Evolutionary conservation across 306 rosid species (phyloP), one percentile per base, ranked within the genome.

Genomic region (Cucurbita moschata): DNA sequence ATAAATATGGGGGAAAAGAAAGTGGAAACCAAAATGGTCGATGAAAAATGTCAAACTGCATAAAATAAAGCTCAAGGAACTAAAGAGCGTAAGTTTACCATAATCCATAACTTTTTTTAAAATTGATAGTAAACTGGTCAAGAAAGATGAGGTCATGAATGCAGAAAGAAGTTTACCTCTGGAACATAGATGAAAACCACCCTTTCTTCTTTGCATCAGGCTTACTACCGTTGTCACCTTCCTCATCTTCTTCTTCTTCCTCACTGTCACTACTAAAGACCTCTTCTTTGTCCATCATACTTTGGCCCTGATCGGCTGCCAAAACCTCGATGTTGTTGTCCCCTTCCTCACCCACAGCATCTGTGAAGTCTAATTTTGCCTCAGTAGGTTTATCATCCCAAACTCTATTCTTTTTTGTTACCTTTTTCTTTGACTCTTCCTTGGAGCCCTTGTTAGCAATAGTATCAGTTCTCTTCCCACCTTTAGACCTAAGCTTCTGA

Each of bases 211-310:
- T 91, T 10, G 92, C 84, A 82, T 85, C 92, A 50, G 90, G 90
- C 81, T 87, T 94, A 76, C 80, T 83, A 64, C 67, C 84, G 83
- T 83, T 83, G 67, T 84, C 88, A 39, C 44, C 74, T 72, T 90
- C 93, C 67, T 83, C 96, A 44, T 90, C 98, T 55, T 85, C 93
- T 60, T 88, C 98, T 57, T 88, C 98, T 57, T 49, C 62, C 87
- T 93, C 97, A 72, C 98, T 88, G 55, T 93, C 98, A 78, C 98
- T 94, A 70, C 97, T 90, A 82, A 86, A 18, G 47, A 85, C 44
- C 88, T 94, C 98, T 77, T 94, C 97, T 80, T 86, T 88, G 84
- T 94, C 98, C 98, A 94, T 94, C 97, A 90, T 87, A 75, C 98
- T 94, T 78, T 90, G 93, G 76, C 98, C 98, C 3, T 94, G 98